phyloP scores from a whole-genome alignment of 2,329 filamentous ascomycete species.

The Rhynchosporium secalis region DNA sequence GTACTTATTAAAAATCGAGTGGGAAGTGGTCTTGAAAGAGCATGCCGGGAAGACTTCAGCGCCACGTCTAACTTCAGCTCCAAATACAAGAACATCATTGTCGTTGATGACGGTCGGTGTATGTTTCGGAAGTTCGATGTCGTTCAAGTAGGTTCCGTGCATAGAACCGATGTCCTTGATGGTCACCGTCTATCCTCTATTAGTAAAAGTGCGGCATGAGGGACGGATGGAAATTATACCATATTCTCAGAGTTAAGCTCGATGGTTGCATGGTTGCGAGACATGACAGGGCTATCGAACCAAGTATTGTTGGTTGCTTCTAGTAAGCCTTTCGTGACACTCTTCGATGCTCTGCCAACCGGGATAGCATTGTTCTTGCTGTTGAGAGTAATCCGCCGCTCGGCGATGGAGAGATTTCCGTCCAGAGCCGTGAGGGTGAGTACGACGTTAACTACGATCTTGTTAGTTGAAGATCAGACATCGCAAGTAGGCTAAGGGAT shows the following conservation, averaged over 20 bases:
- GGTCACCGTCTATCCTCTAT: constrained; percentile 43
- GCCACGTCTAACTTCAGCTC: constrained; percentile 50
- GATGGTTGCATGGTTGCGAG: constrained; percentile 63
- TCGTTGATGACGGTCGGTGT: constrained; percentile 38
- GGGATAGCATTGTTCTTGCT: constrained; percentile 21
- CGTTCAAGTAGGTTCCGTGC: constrained; percentile 61
- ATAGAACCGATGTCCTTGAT: constrained; percentile 59
- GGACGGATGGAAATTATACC: constrained; percentile 41
- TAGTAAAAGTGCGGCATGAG: constrained; percentile 19
- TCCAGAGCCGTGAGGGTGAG: constrained; percentile 31
- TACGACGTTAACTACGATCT: constrained; percentile 29
- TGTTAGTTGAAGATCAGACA: constrained; percentile 18
- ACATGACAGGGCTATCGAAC: constrained; percentile 73
- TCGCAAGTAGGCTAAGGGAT: not conserved
- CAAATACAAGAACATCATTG: constrained; percentile 47
- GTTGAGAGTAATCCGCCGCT: constrained; percentile 33
- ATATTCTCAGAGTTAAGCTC: constrained; percentile 46
- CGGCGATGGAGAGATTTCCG: constrained; percentile 26
- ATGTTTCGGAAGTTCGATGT: constrained; percentile 42
- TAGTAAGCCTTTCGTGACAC: constrained; percentile 46
- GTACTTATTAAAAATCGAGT: constrained; percentile 35
- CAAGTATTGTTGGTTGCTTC: constrained; percentile 57
- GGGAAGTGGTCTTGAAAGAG: constrained; percentile 33
- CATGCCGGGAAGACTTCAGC: constrained; percentile 42
- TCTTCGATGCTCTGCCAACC: constrained; percentile 51